phyloP scores from a whole-genome alignment of 108 stramenopile species.

The Nitzschia palea region DNA sequence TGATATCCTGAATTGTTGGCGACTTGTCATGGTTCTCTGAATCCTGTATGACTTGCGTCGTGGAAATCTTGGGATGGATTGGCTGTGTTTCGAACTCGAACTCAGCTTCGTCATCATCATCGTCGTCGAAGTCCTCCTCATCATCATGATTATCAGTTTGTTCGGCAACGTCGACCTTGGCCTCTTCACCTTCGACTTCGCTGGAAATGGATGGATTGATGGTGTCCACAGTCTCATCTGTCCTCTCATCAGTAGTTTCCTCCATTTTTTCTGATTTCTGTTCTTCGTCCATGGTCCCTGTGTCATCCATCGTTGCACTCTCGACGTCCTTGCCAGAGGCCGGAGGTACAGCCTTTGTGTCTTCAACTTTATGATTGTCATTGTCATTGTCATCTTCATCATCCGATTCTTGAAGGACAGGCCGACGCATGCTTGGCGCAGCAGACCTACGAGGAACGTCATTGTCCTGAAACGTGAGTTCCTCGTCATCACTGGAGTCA shows the following conservation, averaged over 20 bases:
- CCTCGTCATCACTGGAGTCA: constrained; percentile 39
- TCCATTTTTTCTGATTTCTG: too few relatives aligned
- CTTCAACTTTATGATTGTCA: not conserved
- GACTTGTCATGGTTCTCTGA: too few relatives aligned
- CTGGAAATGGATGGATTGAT: constrained; percentile 59
- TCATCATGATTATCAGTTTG: constrained; percentile 5
- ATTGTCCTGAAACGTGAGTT: constrained; percentile 4
- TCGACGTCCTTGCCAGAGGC: not conserved
- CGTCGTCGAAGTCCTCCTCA: constrained; percentile 14
- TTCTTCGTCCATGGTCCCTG: constrained; percentile 33
- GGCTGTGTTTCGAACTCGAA: not conserved
- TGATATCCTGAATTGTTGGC: too few relatives aligned
- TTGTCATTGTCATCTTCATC: not conserved
- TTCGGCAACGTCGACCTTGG: constrained; percentile 6
- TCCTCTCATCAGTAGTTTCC: too few relatives aligned
- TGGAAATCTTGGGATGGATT: not conserved
- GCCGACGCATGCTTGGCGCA: not conserved
- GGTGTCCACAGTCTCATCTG: too few relatives aligned
- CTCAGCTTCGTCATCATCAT: constrained; percentile 9
- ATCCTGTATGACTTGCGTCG: too few relatives aligned
- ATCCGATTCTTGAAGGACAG: too few relatives aligned
- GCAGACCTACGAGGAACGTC: not conserved
- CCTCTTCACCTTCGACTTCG: constrained; percentile 35
- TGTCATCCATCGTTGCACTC: not conserved
- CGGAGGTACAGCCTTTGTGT: not conserved